Conservation (phyloP, 2,329 filamentous ascomycete genomes). For the Talaromyces sp. region DNA sequence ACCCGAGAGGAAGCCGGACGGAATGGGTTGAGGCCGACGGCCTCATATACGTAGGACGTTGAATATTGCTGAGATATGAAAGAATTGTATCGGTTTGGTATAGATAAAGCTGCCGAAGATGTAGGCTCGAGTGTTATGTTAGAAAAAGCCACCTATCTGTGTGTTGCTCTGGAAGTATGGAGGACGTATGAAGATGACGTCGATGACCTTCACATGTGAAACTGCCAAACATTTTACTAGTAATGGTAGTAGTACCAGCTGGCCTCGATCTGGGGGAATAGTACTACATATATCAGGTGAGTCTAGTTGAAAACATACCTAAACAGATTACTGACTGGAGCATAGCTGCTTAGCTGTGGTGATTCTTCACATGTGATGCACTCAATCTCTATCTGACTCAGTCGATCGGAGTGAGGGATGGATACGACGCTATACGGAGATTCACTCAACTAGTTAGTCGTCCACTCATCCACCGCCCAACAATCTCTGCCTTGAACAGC, state of each 20-base stretch:
- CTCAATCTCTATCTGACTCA: neutral
- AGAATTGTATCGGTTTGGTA: neutral
- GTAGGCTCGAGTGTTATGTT: neutral
- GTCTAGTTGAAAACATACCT: neutral
- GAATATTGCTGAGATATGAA: no score
- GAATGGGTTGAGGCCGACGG: neutral
- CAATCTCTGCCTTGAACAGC: neutral
- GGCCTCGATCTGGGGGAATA: neutral
- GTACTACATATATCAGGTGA: neutral
- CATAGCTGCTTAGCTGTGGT: neutral
- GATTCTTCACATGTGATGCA: conserved; percentile 7
- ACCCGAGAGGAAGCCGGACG: neutral
- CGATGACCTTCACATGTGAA: conserved; percentile 16
- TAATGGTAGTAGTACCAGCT: neutral
- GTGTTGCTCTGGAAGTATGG: neutral
- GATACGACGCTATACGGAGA: neutral
- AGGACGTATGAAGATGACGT: conserved; percentile 12
- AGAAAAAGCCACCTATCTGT: neutral
- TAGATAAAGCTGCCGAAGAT: neutral
- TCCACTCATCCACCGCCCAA: neutral
- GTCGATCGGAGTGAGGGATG: neutral
- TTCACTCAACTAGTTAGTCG: neutral
- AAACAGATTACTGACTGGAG: neutral
- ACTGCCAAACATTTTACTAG: neutral
- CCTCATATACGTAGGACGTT: no score